A percentile compares a stretch with the other conserved stretches of the same genome.
These are phyloP conservation scores for Lentinula sp. DNA, from an alignment of 768 basidiomycete species.

Conservation along the genomic window DNA sequence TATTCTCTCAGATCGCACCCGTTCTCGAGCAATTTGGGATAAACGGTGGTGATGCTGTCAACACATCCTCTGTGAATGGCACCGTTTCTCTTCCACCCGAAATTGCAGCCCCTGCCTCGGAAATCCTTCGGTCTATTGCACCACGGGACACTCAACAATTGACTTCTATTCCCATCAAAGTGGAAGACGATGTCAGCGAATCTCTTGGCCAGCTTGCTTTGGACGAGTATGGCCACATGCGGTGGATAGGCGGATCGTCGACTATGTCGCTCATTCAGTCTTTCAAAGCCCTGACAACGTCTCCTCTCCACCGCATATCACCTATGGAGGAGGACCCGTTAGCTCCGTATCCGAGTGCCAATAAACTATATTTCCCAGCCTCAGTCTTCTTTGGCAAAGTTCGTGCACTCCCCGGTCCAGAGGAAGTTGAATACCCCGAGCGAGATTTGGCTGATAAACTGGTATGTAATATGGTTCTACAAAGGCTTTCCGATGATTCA, in stretches of 20 bases:
- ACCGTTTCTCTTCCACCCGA: conserved; percentile 18
- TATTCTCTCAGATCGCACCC: conserved; percentile 80
- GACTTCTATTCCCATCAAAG: conserved; percentile 43
- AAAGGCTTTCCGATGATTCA: conserved; percentile 14
- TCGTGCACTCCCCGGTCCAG: conserved; percentile 72
- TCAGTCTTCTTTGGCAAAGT: conserved; percentile 85
- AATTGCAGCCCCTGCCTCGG: conserved; percentile 30
- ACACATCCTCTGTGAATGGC: conserved; percentile 21
- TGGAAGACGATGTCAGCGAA: conserved; percentile 75
- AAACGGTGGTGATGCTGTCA: conserved; percentile 34
- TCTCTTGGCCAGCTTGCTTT: conserved; percentile 84
- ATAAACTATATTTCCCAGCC: conserved; percentile 85
- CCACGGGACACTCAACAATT: conserved; percentile 25
- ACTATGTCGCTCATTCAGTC: conserved; percentile 91
- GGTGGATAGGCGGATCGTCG: conserved; percentile 90
- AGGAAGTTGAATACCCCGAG: conserved; percentile 84
- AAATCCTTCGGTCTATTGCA: conserved; percentile 28
- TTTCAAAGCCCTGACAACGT: conserved; percentile 66
- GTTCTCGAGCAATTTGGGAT: conserved; percentile 70
- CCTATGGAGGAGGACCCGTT: conserved; percentile 82
- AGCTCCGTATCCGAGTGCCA: conserved; percentile 72
- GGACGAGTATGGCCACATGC: conserved; percentile 85
- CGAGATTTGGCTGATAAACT: conserved; percentile 83
- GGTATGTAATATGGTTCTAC: conserved; percentile 37
- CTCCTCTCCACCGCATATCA: conserved; percentile 70